A percentile compares a stretch with the other conserved stretches of the same genome.
Evolutionary conservation across 1,139 yeast species (phyloP).

Genomic region (Pichia sp.): DNA sequence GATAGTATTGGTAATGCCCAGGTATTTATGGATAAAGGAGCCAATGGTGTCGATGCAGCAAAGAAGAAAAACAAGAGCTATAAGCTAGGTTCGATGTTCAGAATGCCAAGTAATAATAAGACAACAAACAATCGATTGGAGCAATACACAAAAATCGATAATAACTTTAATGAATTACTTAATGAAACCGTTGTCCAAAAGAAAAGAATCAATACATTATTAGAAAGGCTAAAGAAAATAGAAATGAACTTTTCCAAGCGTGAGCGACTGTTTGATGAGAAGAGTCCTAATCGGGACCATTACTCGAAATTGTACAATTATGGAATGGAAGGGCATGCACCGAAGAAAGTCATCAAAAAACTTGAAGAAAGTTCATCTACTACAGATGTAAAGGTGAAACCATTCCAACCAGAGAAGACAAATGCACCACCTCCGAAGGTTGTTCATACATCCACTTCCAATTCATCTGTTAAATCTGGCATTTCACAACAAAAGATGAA

Average conservation of each 20-base stretch:
- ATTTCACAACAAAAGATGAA: constrained; percentile 20
- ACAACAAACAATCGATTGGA: constrained; percentile 1
- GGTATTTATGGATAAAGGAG: neutral
- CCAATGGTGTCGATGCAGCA: neutral
- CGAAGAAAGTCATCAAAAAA: neutral
- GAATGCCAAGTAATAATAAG: constrained; percentile 1
- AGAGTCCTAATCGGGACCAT: constrained; percentile 29
- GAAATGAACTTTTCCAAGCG: constrained; percentile 26
- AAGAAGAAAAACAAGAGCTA: neutral
- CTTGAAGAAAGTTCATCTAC: neutral
- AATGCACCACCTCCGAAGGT: no score
- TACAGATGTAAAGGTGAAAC: neutral
- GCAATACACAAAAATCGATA: constrained; percentile 29
- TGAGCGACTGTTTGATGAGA: constrained; percentile 28
- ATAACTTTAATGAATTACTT: constrained; percentile 26
- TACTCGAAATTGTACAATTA: constrained; percentile 30
- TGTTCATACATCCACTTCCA: neutral
- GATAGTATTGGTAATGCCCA: constrained; percentile 10
- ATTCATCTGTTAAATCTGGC: constrained; percentile 6
- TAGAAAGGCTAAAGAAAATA: constrained; percentile 24
- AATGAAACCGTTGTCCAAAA: constrained; percentile 16
- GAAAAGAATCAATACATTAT: constrained; percentile 21
- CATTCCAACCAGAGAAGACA: constrained; percentile 1
- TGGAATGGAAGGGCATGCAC: constrained; percentile 21
- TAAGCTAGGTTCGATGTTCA: constrained; percentile 10